Percentiles rank a stretch among this genome's conserved stretches.
Evolutionary conservation across 345 rosid species (phyloP).

Genomic region (Citrus mangshanensis): DNA sequence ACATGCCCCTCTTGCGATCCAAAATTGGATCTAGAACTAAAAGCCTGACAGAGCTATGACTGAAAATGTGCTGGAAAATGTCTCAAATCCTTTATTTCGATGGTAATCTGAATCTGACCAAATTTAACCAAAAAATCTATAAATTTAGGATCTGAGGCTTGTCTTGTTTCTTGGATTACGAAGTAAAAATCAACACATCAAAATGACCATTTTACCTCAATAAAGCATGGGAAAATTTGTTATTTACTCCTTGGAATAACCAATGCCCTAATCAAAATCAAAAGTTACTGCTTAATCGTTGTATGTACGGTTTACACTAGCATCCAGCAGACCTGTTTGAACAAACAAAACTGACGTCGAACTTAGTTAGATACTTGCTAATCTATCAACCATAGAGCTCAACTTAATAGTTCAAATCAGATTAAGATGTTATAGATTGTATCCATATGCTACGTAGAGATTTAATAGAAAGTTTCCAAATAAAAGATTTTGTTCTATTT

Average conservation of each 20-base stretch:
- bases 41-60: background rate
- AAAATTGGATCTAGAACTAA: background rate
- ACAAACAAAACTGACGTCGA: background rate
- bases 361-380: background rate
- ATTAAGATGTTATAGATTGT: background rate
- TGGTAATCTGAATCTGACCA: background rate
- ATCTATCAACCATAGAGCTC: background rate
- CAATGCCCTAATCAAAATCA: background rate
- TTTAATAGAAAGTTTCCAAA: background rate
- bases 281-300: background rate
- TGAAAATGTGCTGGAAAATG: background rate
- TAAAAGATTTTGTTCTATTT: background rate
- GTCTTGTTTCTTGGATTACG: background rate
- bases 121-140: background rate
- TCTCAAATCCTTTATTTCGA: background rate
- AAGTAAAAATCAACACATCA: background rate
- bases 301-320: background rate
- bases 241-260: background rate
- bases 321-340: background rate
- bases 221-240: background rate
- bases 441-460: background rate
- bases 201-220: background rate
- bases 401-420: background rate
- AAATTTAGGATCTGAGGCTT: background rate
- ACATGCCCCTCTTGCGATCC: background rate